A percentile compares a stretch with the other conserved stretches of the same genome.
phyloP scores from a whole-genome alignment of 768 basidiomycete genomes.

The Boletus sp. region DNA sequence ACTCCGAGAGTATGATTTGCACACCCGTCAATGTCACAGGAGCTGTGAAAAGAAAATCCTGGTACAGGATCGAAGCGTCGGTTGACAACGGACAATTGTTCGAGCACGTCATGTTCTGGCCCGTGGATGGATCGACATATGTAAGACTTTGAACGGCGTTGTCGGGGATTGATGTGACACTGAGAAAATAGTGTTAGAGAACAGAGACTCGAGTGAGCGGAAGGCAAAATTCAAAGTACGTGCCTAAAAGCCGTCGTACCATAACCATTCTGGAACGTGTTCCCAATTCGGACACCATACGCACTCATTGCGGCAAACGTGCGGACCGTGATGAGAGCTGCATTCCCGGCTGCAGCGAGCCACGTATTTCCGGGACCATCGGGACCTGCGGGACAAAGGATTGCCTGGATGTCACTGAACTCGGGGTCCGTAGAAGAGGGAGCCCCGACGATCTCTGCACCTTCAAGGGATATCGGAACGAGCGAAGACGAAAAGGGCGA shows the following conservation, averaged over 20 bases:
- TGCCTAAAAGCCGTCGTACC: constrained; percentile 90
- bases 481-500: constrained; percentile 88
- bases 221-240: not conserved
- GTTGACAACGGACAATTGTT: constrained; percentile 76
- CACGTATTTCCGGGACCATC: constrained; percentile 82
- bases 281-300: constrained; percentile 83
- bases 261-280: constrained; percentile 77
- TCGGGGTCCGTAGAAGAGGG: constrained; percentile 59
- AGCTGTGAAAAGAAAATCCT: constrained; percentile 85
- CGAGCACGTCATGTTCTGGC: constrained; percentile 74
- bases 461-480: constrained; percentile 69
- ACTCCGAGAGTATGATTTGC: constrained; percentile 75
- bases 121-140: constrained; percentile 73
- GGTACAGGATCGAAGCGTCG: constrained; percentile 74
- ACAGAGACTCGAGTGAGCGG: not conserved
- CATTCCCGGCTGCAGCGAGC: constrained; percentile 71
- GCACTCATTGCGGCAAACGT: constrained; percentile 72
- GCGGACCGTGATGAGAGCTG: constrained; percentile 72
- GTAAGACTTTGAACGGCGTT: constrained; percentile 74
- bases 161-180: constrained; percentile 86
- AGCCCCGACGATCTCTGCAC: constrained; percentile 53
- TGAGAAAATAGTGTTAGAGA: constrained; percentile 31
- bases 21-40: constrained; percentile 79
- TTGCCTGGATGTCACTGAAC: constrained; percentile 60
- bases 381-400: constrained; percentile 83